phyloP scores from a whole-genome alignment of 306 rosid genomes.

The Arachis stenosperma region DNA sequence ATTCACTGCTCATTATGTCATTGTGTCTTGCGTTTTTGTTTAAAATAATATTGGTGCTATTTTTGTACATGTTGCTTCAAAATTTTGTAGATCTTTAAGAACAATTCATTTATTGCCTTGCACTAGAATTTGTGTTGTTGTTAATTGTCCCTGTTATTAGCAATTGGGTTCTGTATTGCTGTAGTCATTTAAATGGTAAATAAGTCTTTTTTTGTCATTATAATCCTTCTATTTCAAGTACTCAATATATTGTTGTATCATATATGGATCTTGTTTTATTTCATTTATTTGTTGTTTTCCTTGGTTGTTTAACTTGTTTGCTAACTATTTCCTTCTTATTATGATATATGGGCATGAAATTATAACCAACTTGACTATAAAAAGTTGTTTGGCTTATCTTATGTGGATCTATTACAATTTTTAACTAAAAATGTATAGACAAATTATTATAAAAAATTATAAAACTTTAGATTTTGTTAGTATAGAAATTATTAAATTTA shows the following conservation, averaged over 20 bases:
- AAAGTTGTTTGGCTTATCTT: no score
- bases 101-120: slow-evolving; percentile 73
- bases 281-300: no score
- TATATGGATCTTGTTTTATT: neutral
- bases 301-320: no score
- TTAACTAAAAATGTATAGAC: no score
- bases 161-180: slow-evolving; percentile 77
- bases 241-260: slow-evolving; percentile 6
- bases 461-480: no score
- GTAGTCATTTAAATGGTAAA: slow-evolving; percentile 72
- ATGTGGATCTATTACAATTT: no score
- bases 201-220: slow-evolving; percentile 72
- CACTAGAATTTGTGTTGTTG: slow-evolving; percentile 53
- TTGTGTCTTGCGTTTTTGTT: neutral
- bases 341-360: no score
- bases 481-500: no score
- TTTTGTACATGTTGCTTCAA: neutral
- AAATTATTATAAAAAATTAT: no score
- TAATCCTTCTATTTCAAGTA: slow-evolving; percentile 85
- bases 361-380: no score
- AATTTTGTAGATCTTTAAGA: slow-evolving; percentile 58
- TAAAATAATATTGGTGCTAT: no score
- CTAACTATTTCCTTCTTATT: no score
- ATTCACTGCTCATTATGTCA: neutral
- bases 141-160: slow-evolving; percentile 67